Base-by-base conservation (phyloP, 2,329 filamentous ascomycete species). In the Ceratocystis smalleyi region DNA sequence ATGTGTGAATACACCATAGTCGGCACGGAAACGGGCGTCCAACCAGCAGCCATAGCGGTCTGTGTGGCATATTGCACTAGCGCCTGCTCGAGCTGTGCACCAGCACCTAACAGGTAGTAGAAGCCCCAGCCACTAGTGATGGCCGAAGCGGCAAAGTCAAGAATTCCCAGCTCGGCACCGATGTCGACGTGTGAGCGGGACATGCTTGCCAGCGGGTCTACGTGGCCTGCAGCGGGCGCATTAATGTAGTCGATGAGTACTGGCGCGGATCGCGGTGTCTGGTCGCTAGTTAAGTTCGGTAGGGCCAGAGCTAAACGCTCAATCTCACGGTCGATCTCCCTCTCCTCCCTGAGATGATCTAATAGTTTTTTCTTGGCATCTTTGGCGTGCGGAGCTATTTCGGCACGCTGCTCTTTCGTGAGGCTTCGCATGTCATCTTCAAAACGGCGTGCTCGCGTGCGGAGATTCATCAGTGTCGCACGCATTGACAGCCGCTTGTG, bases 71-170 rank as follows among this genome's bases (percentile, higher is more conserved):
- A 96, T 73, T 92, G 87, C 12, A 97, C 77, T 2, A 99, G 81
- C 0, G 94, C 94, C 72, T 97, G 92, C 75, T 99, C 94, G n/a
- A 99, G 81, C 73, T 94, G 83, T 0, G 91, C 91, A 7, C 85
- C 94, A 71, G 95, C 91, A 71, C 92, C 89, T n/a, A 89, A 79
- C 10, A 99, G 83, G 75, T 91, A 97, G 77, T 99, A 99, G 89
- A 91, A 99, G 1, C 94, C 94, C 92, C 92, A 99, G 45, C 94
- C 94, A 2, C 87, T 89, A 1, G 89, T 86, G n/a, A 82, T 84
- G 1, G 86, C 86, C 4, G 91, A 90, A 66, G 82, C 85, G 4
- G 87, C 79, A 71, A 99, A 96, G 76, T 99, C 92, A 62, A 99
- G 79, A n/a, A 99, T 80, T 43, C 86, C 85, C n/a, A 99, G 82